These are phyloP conservation scores for Colletotrichum higginsianum DNA, from an alignment of 2,329 filamentous ascomycete genomes.

Conservation along the genomic window DNA sequence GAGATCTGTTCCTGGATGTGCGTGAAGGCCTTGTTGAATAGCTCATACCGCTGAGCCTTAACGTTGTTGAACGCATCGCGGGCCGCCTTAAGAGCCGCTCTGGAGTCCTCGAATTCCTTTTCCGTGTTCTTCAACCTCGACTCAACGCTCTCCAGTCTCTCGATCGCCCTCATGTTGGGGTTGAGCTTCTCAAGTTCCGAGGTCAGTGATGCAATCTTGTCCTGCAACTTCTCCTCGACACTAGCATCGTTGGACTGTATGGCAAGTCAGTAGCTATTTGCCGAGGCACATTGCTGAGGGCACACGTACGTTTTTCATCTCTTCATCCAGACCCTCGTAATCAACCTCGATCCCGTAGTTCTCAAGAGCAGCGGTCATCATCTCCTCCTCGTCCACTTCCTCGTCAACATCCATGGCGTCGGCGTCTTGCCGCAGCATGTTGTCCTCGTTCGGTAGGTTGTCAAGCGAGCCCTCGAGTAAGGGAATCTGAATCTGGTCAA, in stretches of 20 bases:
- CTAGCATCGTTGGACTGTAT: conserved; percentile 76
- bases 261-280: conserved; percentile 48
- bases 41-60: conserved; percentile 85
- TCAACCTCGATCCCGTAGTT: conserved; percentile 94
- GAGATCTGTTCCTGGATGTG: conserved; percentile 97
- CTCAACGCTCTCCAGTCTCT: conserved; percentile 90
- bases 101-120: conserved; percentile 89
- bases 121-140: conserved; percentile 86
- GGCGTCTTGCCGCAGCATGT: conserved; percentile 80
- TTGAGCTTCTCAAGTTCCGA: conserved; percentile 93
- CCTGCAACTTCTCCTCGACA: conserved; percentile 81
- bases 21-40: conserved; percentile 95
- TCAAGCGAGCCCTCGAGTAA: conserved; percentile 84
- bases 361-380: conserved; percentile 78
- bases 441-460: conserved; percentile 88
- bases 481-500: conserved; percentile 93
- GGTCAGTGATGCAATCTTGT: conserved; percentile 82
- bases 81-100: conserved; percentile 79
- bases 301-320: conserved; percentile 79
- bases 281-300: background rate
- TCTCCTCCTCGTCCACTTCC: conserved; percentile 69
- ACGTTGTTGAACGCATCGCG: conserved; percentile 88
- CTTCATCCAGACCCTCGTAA: conserved; percentile 85
- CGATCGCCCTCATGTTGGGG: conserved; percentile 95
- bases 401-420: conserved; percentile 96